Evolutionary conservation across 2,329 filamentous ascomycete genomes (phyloP).

Genomic region (Blumeria graminis): DNA sequence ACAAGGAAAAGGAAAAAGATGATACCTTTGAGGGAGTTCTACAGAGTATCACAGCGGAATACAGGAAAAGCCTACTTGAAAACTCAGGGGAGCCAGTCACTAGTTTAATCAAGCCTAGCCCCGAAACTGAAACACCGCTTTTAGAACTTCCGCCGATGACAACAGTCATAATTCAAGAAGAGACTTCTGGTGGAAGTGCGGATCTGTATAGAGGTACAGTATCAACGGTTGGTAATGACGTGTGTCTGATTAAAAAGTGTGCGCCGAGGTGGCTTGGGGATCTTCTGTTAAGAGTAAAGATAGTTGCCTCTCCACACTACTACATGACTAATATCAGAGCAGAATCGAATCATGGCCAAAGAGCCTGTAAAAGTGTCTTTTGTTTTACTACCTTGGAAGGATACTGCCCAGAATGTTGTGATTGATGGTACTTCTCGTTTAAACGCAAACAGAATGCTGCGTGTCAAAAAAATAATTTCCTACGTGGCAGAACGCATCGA

Average conservation of each 20-base stretch:
- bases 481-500: constrained; percentile 90
- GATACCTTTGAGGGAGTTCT: constrained; percentile 51
- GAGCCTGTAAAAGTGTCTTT: constrained; percentile 96
- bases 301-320: neutral
- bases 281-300: constrained; percentile 41
- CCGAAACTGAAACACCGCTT: constrained; percentile 51
- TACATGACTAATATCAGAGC: constrained; percentile 5
- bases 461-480: constrained; percentile 77
- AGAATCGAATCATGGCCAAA: constrained; percentile 63
- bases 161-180: constrained; percentile 45
- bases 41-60: constrained; percentile 48
- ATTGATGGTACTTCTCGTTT: constrained; percentile 65
- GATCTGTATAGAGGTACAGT: constrained; percentile 86
- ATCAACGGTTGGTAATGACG: constrained; percentile 48
- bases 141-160: constrained; percentile 45
- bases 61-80: constrained; percentile 41
- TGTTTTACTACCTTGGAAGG: constrained; percentile 58
- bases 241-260: constrained; percentile 61
- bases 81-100: constrained; percentile 29
- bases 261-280: constrained; percentile 87
- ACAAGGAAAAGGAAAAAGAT: constrained; percentile 47
- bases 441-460: constrained; percentile 90
- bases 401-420: constrained; percentile 48
- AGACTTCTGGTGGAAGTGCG: constrained; percentile 42
- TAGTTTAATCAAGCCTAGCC: constrained; percentile 40